phyloP scores from a whole-genome alignment of 345 rosid genomes.

The Eucalyptus caleyi region DNA sequence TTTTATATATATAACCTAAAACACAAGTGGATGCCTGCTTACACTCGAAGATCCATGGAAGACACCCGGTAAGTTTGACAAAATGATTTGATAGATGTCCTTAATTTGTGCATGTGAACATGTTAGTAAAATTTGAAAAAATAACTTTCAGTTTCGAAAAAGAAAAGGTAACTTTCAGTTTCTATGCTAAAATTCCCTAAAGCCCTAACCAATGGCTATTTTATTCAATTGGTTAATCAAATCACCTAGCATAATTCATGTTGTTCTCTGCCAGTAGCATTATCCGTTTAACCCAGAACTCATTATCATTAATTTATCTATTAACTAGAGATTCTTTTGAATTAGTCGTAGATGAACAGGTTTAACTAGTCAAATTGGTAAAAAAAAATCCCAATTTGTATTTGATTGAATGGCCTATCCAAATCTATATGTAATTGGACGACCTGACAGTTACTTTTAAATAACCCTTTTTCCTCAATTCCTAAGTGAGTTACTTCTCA shows the following conservation, averaged over 20 bases:
- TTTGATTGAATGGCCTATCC: neutral
- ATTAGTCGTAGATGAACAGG: neutral
- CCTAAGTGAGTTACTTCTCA: neutral
- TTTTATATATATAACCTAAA: neutral
- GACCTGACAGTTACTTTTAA: neutral
- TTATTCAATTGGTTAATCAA: neutral
- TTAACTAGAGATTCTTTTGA: neutral
- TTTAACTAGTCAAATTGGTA: neutral
- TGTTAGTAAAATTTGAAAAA: neutral
- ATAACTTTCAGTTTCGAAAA: no score
- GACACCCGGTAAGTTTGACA: neutral
- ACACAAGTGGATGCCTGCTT: neutral
- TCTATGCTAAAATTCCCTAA: neutral
- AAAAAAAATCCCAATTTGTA: neutral
- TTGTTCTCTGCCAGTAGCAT: neutral
- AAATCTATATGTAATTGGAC: neutral
- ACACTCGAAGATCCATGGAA: neutral
- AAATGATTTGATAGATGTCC: neutral
- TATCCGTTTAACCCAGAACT: neutral
- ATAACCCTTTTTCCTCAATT: neutral
- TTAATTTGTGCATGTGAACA: neutral
- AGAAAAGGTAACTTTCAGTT: neutral
- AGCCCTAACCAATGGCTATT: neutral
- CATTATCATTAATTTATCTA: neutral
- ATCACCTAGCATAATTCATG: neutral